These are phyloP conservation scores for Ophiostoma piceae DNA, from an alignment of 2,329 filamentous ascomycete species.

Conservation along the genomic window DNA sequence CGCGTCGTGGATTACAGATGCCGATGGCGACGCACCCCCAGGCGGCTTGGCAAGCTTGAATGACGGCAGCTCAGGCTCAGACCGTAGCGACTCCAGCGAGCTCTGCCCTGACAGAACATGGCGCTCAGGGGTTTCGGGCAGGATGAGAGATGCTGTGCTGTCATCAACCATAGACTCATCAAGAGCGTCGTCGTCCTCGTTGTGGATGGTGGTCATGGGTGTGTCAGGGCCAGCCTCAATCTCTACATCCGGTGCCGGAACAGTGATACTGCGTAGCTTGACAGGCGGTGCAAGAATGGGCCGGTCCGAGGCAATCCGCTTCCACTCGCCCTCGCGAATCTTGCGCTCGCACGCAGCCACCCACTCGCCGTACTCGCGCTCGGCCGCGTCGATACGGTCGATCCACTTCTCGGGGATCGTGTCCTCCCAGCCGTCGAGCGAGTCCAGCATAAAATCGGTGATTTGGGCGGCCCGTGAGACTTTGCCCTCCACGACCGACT, in stretches of 20 bases:
- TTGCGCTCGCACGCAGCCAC: conserved; percentile 68
- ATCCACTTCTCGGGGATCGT: conserved; percentile 83
- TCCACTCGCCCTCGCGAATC: conserved; percentile 62
- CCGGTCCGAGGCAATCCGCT: background rate
- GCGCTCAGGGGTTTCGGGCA: conserved; percentile 16
- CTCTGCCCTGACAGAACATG: conserved; percentile 18
- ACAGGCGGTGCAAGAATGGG: conserved; percentile 15
- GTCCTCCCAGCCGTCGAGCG: conserved; percentile 76
- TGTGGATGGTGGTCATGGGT: background rate
- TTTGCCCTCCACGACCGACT: conserved; percentile 58
- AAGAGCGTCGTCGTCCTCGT: background rate
- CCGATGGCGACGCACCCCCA: conserved; percentile 27
- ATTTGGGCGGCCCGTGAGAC: conserved; percentile 64
- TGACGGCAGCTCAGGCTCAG: conserved; percentile 34
- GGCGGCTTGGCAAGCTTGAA: conserved; percentile 39
- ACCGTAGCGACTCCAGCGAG: conserved; percentile 23
- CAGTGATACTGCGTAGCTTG: background rate
- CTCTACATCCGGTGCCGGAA: background rate
- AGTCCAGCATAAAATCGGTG: conserved; percentile 81
- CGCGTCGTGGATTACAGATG: conserved; percentile 14
- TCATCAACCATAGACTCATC: background rate
- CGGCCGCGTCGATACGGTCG: conserved; percentile 74
- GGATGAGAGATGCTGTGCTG: background rate
- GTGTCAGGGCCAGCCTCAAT: background rate
- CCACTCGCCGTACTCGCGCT: conserved; percentile 76